Percentiles rank a stretch among this genome's conserved stretches.
Conservation (phyloP, 2,329 filamentous ascomycete genomes). For the Penicillium vulpinum region DNA sequence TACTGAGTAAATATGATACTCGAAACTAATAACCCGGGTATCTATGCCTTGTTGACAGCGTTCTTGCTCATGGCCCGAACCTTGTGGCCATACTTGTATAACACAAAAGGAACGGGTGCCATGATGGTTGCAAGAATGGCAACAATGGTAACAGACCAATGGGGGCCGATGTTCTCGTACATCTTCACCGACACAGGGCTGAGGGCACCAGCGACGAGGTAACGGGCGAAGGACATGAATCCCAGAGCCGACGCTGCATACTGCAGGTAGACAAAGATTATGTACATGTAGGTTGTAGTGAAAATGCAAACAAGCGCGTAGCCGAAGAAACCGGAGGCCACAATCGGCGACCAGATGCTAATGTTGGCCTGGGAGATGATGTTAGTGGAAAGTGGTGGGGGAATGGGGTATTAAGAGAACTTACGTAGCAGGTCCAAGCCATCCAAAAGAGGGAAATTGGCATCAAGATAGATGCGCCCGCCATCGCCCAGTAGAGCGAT, state of each 20-base stretch:
- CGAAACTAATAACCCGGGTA: too few species aligned
- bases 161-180: constrained; percentile 42
- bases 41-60: too few species aligned
- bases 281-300: constrained; percentile 55
- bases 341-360: constrained; percentile 53
- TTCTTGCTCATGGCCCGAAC: constrained; percentile 1
- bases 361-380: constrained; percentile 28
- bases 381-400: too few species aligned
- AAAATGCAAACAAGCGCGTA: constrained; percentile 52
- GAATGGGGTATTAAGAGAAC: neutral
- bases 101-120: constrained; percentile 5
- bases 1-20: too few species aligned
- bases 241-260: constrained; percentile 53
- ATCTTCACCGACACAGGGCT: constrained; percentile 33
- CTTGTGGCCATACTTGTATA: constrained; percentile 7
- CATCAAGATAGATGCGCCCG: neutral
- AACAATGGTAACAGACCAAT: constrained; percentile 44
- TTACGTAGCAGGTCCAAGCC: constrained; percentile 20
- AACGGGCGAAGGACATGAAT: constrained; percentile 43
- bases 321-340: constrained; percentile 54
- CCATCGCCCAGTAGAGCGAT: constrained; percentile 5
- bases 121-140: constrained; percentile 14
- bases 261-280: constrained; percentile 57
- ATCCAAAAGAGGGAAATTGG: constrained; percentile 3
- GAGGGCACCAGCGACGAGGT: constrained; percentile 41